Conservation (phyloP, 495 filamentous ascomycete species). For the Xeromyces bisporus region DNA sequence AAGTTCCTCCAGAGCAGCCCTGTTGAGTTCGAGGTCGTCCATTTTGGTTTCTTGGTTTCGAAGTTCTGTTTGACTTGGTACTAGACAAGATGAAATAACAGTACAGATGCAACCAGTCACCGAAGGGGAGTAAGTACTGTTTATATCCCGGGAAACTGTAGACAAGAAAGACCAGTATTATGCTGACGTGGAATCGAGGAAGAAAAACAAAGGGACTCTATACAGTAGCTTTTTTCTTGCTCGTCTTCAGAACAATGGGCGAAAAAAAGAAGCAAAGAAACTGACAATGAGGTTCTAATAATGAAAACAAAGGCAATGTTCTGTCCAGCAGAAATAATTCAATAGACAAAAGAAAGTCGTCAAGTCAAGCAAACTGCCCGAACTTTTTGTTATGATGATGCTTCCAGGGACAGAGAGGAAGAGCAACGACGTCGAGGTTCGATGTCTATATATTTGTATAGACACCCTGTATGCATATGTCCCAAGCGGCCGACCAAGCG, state of each 20-base stretch:
- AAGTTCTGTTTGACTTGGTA: constrained; percentile 1
- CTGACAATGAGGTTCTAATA: background rate
- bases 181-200: background rate
- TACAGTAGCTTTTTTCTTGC: background rate
- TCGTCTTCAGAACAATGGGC: background rate
- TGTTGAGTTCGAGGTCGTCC: constrained; percentile 39
- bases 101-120: too few relatives aligned
- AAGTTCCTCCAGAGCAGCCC: constrained; percentile 77
- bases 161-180: background rate
- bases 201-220: background rate
- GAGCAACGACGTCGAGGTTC: too few relatives aligned
- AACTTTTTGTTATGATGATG: too few relatives aligned
- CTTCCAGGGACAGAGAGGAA: too few relatives aligned
- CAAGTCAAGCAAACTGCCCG: constrained; percentile 31
- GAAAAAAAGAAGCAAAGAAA: background rate
- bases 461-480: too few relatives aligned
- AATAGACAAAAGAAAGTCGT: constrained; percentile 16
- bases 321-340: constrained; percentile 23
- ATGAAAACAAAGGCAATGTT: constrained; percentile 4
- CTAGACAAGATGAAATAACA: constrained; percentile 1
- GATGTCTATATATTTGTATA: too few relatives aligned
- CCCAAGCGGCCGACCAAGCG: too few relatives aligned
- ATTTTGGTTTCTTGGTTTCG: constrained; percentile 15
- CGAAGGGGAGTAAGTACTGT: background rate
- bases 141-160: background rate